These are phyloP conservation scores for Solanum bulbocastanum DNA, from an alignment of 257 asterid species.

Conservation along the genomic window DNA sequence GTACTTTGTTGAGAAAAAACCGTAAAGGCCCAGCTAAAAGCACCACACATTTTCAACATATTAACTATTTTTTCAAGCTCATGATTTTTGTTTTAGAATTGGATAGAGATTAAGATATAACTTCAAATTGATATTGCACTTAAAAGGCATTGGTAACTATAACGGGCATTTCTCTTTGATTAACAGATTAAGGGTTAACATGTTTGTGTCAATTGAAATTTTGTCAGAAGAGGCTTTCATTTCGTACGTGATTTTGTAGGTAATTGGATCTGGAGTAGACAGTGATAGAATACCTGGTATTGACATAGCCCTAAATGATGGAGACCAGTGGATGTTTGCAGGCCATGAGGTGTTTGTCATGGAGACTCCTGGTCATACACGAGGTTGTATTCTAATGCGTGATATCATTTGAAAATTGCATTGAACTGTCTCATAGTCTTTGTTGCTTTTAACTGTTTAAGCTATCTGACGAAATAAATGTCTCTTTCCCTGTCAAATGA, in stretches of 20 bases:
- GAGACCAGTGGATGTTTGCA: slow-evolving; percentile 98
- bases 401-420: background rate
- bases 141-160: background rate
- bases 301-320: slow-evolving; percentile 75
- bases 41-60: background rate
- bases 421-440: background rate
- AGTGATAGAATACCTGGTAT: slow-evolving; percentile 92
- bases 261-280: slow-evolving; percentile 78
- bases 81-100: background rate
- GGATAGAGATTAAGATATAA: background rate
- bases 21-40: background rate
- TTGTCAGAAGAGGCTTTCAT: background rate
- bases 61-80: background rate
- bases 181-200: background rate
- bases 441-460: background rate
- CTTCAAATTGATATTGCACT: background rate
- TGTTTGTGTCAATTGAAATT: background rate
- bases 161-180: background rate
- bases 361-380: slow-evolving; percentile 93
- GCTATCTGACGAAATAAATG: background rate
- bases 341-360: slow-evolving; percentile 84
- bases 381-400: slow-evolving; percentile 44
- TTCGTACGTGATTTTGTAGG: slow-evolving; percentile 29
- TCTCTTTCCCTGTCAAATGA: background rate
- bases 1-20: background rate